These are phyloP conservation scores for Rhizoclosmatium globosum DNA, from an alignment of 192 early-diverging fungal genomes.

Conservation along the genomic window DNA sequence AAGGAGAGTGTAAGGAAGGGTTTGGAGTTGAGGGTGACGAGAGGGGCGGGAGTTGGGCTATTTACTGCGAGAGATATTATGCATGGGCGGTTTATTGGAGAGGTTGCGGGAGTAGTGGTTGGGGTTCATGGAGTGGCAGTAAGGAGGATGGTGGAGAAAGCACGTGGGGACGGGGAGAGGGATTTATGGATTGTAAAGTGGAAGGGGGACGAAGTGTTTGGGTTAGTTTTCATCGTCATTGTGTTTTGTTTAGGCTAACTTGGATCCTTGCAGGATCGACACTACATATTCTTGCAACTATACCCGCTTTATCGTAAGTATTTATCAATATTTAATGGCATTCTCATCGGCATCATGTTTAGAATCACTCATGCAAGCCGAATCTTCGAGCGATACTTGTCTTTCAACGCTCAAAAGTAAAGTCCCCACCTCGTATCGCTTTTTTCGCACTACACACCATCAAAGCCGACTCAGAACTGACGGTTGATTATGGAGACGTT, in stretches of 20 bases:
- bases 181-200: background rate
- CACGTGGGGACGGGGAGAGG: no score
- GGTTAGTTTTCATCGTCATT: background rate
- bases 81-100: no score
- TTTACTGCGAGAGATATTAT: no score
- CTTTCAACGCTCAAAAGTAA: background rate
- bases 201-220: background rate
- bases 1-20: no score
- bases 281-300: constrained; percentile 32
- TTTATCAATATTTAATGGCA: background rate
- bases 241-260: background rate
- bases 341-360: background rate
- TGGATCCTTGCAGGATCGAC: constrained; percentile 2
- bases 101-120: no score
- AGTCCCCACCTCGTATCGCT: constrained; percentile 10
- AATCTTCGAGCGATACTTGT: constrained; percentile 18
- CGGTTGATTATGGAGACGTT: constrained; percentile 7
- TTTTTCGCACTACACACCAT: constrained; percentile 5
- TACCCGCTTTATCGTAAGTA: constrained; percentile 29
- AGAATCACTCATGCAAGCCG: constrained; percentile 29
- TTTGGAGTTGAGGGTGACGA: no score
- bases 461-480: background rate
- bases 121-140: no score
- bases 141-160: no score
- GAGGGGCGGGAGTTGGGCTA: no score